Conservation (phyloP, 768 basidiomycete species). For the Xerocomus potaroensis region DNA sequence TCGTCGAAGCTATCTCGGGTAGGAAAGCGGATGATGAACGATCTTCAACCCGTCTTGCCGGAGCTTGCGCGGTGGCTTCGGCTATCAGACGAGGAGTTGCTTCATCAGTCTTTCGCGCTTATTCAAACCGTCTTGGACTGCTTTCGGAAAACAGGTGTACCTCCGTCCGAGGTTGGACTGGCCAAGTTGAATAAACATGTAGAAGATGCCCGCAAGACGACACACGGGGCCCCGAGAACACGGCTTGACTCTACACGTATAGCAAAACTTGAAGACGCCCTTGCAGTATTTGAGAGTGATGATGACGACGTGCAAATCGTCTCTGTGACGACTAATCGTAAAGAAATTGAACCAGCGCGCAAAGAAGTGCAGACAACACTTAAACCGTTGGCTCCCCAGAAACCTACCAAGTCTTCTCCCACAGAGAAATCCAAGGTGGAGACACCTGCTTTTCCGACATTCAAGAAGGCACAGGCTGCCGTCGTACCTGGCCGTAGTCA, state of each 20-base stretch:
- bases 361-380: conserved; percentile 22
- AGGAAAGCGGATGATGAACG: conserved; percentile 71
- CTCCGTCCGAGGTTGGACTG: conserved; percentile 53
- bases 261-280: conserved; percentile 58
- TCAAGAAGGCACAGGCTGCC: conserved; percentile 34
- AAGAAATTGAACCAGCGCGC: conserved; percentile 11
- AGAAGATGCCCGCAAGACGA: conserved; percentile 52
- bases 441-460: conserved; percentile 39
- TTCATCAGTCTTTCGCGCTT: conserved; percentile 85
- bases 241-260: conserved; percentile 54
- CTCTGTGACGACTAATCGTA: conserved; percentile 29
- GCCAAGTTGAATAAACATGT: conserved; percentile 64
- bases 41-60: conserved; percentile 73
- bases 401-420: conserved; percentile 13
- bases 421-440: conserved; percentile 33
- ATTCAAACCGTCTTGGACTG: conserved; percentile 74
- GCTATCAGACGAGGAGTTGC: conserved; percentile 85
- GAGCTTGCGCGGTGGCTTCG: conserved; percentile 87
- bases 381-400: conserved; percentile 12
- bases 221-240: conserved; percentile 43
- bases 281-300: conserved; percentile 64
- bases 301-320: conserved; percentile 56
- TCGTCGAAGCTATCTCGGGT: conserved; percentile 49
- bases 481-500: conserved; percentile 33
- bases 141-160: conserved; percentile 59